Base-by-base conservation (phyloP, 2,329 filamentous ascomycete genomes). In the Pseudohalonectria lignicola region DNA sequence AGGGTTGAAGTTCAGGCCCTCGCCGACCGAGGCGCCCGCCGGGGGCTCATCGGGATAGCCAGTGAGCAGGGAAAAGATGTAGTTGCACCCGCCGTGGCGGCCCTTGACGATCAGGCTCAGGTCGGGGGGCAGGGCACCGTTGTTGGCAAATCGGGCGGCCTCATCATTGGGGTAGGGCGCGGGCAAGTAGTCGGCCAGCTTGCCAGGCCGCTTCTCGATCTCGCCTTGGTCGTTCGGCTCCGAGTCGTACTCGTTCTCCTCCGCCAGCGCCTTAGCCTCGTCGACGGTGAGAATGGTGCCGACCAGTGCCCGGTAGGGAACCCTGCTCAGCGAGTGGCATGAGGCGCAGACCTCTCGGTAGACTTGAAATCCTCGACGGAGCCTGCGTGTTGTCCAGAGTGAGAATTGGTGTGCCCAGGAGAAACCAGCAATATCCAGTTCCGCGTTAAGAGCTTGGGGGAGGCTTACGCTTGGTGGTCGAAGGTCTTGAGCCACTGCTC, bases 1-100 rank as follows among this genome's bases (percentile, higher is more conserved):
- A 44, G 92, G 92, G 78, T 98, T 98, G 79, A 98, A 98, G 80
- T 96, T 95, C 66, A 98, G 80, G 56, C 92, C 92, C 45, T 80
- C 78, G 53, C 79, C 81, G 43, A 98, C 82, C 53, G 75, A 69
- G 45, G 85, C 87, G 60, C 92, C 92, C 37, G 92, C 86, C 39
- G 92, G 92, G 43, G 86, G 75, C 68, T 98, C 92, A 51, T 98
- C 92, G 43, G 92, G 92, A 67, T 98, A 98, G 52, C 92, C 92
- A 40, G 92, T 98, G 58, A 98, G 70, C 62, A 98, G 74, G 62
- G 72, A 86, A 78, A 96, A 98, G 69, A 98, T 86, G 76, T 98
- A 98, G 71, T 98, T 74, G 76, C 86, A 94, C 62, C 92, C 92
- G 59, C 90, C 92, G 73, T 98, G 92, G 55, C 92, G 83, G 54